phyloP scores from a whole-genome alignment of 2,329 filamentous ascomycete species.

The Fusarium avenaceum region DNA sequence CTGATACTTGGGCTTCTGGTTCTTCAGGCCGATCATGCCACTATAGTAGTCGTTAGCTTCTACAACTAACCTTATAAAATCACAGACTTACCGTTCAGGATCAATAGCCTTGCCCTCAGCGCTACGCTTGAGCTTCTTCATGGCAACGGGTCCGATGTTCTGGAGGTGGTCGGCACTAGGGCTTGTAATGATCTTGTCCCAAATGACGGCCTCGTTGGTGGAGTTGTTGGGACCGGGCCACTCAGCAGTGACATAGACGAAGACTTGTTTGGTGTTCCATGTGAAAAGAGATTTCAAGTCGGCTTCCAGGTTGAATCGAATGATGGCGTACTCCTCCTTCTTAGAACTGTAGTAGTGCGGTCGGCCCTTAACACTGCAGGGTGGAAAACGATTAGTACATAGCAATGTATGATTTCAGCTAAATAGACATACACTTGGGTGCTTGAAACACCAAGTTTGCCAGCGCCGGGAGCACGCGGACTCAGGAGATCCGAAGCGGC shows the following conservation, averaged over 20 bases:
- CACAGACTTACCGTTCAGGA: conserved; percentile 63
- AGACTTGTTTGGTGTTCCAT: conserved; percentile 99
- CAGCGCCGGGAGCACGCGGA: conserved; percentile 74
- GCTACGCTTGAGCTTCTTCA: conserved; percentile 73
- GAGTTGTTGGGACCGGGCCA: conserved; percentile 63
- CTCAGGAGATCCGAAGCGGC: conserved; percentile 82
- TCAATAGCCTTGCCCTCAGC: conserved; percentile 72
- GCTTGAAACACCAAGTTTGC: conserved; percentile 75
- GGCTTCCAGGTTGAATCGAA: conserved; percentile 92
- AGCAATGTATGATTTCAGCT: neutral
- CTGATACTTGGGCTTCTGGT: conserved; percentile 95
- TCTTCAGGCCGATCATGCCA: conserved; percentile 81
- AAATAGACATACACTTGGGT: conserved; percentile 80
- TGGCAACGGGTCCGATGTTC: conserved; percentile 70
- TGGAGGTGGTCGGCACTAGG: conserved; percentile 73
- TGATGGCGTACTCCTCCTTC: conserved; percentile 94
- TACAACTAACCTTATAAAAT: conserved; percentile 4
- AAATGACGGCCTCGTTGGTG: conserved; percentile 86
- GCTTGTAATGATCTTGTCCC: conserved; percentile 93
- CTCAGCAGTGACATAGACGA: conserved; percentile 92
- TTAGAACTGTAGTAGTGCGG: conserved; percentile 96
- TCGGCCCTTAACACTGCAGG: conserved; percentile 80
- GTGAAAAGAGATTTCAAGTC: conserved; percentile 94
- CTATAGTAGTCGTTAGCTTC: conserved; percentile 54
- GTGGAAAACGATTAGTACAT: conserved; percentile 13